phyloP scores from a whole-genome alignment of 1,139 yeast genomes.

The Candida sanyaensis region DNA sequence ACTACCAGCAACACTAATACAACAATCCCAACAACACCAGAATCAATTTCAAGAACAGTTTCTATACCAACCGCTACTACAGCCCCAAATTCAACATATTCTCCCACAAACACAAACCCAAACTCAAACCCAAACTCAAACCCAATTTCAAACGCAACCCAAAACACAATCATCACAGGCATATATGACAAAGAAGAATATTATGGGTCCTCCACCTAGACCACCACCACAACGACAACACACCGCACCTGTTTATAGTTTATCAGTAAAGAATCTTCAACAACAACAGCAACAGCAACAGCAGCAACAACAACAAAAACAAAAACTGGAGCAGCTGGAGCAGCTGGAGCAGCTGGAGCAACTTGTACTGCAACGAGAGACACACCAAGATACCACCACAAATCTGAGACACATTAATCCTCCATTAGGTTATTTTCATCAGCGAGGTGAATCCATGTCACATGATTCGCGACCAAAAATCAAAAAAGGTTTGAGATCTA shows the following conservation, averaged over 20 bases:
- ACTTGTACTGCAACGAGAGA: neutral
- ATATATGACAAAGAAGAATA: neutral
- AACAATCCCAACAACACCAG: conserved; percentile 2
- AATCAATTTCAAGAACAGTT: conserved; percentile 2
- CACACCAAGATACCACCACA: neutral
- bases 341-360: too few species aligned
- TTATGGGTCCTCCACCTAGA: neutral
- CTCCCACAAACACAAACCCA: neutral
- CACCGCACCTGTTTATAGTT: conserved; percentile 5
- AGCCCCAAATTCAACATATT: conserved; percentile 2
- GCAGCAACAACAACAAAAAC: conserved; percentile 3
- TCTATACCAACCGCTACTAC: conserved; percentile 1
- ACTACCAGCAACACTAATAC: neutral
- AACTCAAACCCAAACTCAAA: too few species aligned
- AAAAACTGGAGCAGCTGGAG: neutral
- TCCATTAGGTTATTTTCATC: neutral
- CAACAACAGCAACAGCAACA: conserved; percentile 6
- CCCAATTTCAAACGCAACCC: too few species aligned
- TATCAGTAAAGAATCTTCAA: conserved; percentile 3
- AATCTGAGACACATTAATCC: neutral
- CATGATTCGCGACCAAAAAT: conserved; percentile 11
- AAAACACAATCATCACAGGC: neutral
- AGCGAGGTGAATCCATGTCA: neutral
- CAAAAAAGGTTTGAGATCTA: conserved; percentile 16
- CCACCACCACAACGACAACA: conserved; percentile 5